Evolutionary conservation across 441 rosid genomes (phyloP).

Genomic region (Bocquillonia castaneifolia): DNA sequence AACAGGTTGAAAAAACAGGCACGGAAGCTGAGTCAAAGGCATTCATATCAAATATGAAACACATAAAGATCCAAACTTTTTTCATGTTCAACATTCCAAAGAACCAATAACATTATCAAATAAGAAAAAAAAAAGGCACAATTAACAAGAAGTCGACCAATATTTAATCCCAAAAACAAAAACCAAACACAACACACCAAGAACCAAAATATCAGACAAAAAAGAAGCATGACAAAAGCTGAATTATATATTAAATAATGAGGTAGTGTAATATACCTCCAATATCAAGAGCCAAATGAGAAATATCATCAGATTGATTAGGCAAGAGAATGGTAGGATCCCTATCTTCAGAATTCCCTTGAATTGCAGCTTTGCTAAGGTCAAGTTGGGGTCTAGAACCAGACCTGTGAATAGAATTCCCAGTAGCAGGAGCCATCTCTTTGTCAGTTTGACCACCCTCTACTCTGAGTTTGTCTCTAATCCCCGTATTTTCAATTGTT

Average conservation of each 20-base stretch:
- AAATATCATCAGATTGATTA: conserved; percentile 96
- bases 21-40: not conserved
- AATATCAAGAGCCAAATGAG: conserved; percentile 92
- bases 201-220: not conserved
- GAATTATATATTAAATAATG: not conserved
- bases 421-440: conserved; percentile 61
- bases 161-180: conserved; percentile 5
- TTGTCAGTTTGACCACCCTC: conserved; percentile 42
- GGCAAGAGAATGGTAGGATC: conserved; percentile 93
- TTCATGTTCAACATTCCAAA: conserved; percentile 1
- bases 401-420: conserved; percentile 74
- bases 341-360: conserved; percentile 83
- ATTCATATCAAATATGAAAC: not conserved
- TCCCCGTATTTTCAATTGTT: conserved; percentile 9
- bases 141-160: not conserved
- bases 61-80: conserved; percentile 1
- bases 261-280: conserved; percentile 79
- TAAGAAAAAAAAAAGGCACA: not conserved
- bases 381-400: conserved; percentile 95
- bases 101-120: not conserved
- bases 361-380: conserved; percentile 95
- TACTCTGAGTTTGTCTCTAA: conserved; percentile 30
- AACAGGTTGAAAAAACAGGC: too few species aligned
- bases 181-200: conserved; percentile 5
- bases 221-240: not conserved